Evolutionary conservation across 177 flowering plant genomes (phyloP).

Genomic region (Vitis hybrid): DNA sequence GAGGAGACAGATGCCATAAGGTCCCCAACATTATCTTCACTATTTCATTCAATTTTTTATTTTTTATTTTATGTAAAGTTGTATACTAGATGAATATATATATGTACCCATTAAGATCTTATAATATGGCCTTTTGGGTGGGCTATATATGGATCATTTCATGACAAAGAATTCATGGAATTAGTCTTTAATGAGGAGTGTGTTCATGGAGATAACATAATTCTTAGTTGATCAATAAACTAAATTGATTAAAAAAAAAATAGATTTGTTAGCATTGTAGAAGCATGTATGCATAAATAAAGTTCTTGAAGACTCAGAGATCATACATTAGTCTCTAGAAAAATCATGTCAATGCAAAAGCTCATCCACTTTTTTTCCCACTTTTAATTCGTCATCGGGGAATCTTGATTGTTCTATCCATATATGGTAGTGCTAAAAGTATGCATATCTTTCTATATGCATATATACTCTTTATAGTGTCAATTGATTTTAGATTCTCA

Average conservation of each 20-base stretch:
- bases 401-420: conserved; percentile 1
- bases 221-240: background rate
- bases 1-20: conserved; percentile 6
- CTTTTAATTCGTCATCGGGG: conserved; percentile 9
- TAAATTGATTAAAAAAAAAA: background rate
- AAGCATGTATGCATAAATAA: too few species aligned
- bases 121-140: too few species aligned
- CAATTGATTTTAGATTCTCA: background rate
- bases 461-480: conserved; percentile 2
- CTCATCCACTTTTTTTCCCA: conserved; percentile 8
- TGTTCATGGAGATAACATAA: background rate
- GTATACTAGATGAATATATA: too few species aligned
- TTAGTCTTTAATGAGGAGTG: too few species aligned
- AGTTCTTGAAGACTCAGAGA: conserved; percentile 1
- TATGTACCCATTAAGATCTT: too few species aligned
- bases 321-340: background rate
- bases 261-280: too few species aligned
- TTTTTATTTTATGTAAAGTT: background rate
- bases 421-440: conserved; percentile 9
- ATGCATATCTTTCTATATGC: conserved; percentile 1
- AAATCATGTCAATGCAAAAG: conserved; percentile 10
- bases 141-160: too few species aligned
- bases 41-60: background rate
- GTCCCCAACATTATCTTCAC: conserved; percentile 14
- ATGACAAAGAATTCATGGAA: too few species aligned